These are phyloP conservation scores for Entomortierella beljakovae DNA, from an alignment of 192 early-diverging fungal genomes.

Conservation along the genomic window DNA sequence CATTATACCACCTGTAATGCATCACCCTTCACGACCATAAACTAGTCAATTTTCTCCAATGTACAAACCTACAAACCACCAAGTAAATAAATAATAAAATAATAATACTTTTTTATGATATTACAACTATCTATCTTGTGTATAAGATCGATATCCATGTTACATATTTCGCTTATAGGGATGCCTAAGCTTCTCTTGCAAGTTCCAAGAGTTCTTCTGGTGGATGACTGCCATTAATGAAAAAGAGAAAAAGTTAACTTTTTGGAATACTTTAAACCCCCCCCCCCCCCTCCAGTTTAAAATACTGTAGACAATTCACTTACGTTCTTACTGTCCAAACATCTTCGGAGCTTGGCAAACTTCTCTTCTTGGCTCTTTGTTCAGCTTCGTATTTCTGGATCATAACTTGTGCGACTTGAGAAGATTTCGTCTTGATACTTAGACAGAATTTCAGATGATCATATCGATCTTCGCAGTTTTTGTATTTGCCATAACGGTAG, in stretches of 20 bases:
- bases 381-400: slow-evolving; percentile 44
- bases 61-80: no score
- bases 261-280: no score
- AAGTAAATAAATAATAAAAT: background rate
- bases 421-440: slow-evolving; percentile 58
- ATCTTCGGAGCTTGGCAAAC: slow-evolving; percentile 56
- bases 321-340: slow-evolving; percentile 54
- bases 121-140: no score
- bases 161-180: background rate
- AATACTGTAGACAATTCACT: no score
- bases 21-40: no score
- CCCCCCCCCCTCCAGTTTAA: no score
- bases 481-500: slow-evolving; percentile 60
- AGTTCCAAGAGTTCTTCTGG: slow-evolving; percentile 23
- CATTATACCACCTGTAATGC: no score
- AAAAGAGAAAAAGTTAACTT: background rate
- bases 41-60: no score
- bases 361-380: slow-evolving; percentile 30
- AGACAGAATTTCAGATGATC: slow-evolving; percentile 63
- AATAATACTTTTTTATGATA: background rate
- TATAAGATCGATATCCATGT: background rate
- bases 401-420: slow-evolving; percentile 56
- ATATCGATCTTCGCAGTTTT: slow-evolving; percentile 51
- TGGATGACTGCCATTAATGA: slow-evolving; percentile 17
- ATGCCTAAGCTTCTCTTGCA: slow-evolving; percentile 12